Evolutionary conservation across 805 yeast species (phyloP).

Genomic region (Wickerhamomyces alni): DNA sequence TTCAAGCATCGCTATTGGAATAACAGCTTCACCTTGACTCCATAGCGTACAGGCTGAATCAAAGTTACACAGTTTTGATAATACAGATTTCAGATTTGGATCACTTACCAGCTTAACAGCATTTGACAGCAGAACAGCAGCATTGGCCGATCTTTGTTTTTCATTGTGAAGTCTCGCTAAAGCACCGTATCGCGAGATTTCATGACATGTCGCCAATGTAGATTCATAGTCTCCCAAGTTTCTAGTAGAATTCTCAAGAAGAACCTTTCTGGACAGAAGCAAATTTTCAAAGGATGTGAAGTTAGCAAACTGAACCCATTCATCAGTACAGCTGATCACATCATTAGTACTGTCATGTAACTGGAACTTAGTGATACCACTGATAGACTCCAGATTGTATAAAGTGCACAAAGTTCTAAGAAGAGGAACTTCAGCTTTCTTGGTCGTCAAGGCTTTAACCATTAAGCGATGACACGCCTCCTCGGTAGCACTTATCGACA

Average conservation of each 20-base stretch:
- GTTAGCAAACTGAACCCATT: conserved; percentile 35
- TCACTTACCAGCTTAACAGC: conserved; percentile 22
- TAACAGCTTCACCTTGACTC: conserved; percentile 50
- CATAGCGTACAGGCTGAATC: conserved; percentile 60
- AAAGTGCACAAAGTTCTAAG: conserved; percentile 7
- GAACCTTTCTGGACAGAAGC: conserved; percentile 36
- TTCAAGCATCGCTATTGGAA: conserved; percentile 53
- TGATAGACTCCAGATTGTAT: conserved; percentile 11
- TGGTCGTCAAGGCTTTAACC: conserved; percentile 3
- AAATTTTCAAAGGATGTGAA: conserved; percentile 35
- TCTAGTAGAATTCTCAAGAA: conserved; percentile 11
- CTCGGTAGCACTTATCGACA: conserved; percentile 13
- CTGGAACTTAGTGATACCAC: background rate
- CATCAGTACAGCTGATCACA: conserved; percentile 8
- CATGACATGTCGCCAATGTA: conserved; percentile 26
- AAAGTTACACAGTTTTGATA: conserved; percentile 20
- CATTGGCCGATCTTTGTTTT: conserved; percentile 45
- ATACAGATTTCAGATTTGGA: background rate
- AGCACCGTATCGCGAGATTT: conserved; percentile 36
- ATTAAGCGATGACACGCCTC: conserved; percentile 16
- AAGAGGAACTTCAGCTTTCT: conserved; percentile 7
- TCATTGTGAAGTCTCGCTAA: conserved; percentile 32
- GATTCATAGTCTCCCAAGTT: conserved; percentile 8
- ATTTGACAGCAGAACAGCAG: conserved; percentile 39
- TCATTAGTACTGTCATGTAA: conserved; percentile 2